phyloP scores from a whole-genome alignment of 1,139 yeast genomes.

The Suhomyces bokatorum region DNA sequence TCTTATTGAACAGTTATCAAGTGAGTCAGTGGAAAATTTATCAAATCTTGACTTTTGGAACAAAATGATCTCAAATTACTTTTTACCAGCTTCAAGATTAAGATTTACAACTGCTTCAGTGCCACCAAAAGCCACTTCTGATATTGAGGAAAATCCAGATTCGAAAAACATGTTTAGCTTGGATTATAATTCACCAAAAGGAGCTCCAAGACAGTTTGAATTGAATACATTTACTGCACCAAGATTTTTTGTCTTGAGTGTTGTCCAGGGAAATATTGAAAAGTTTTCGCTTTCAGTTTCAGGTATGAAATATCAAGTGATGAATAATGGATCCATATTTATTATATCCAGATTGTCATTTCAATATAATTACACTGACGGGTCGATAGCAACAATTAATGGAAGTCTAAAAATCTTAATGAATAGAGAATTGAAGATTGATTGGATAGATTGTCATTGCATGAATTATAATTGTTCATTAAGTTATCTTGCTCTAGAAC shows the following conservation, averaged over 20 bases:
- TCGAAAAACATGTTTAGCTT: constrained; percentile 10
- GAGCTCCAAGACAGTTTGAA: constrained; percentile 54
- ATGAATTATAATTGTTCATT: constrained; percentile 31
- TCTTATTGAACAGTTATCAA: constrained; percentile 38
- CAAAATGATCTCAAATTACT: constrained; percentile 35
- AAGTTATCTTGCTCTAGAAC: constrained; percentile 28
- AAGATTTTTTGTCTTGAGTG: constrained; percentile 55
- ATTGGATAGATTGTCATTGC: constrained; percentile 66
- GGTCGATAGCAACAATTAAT: constrained; percentile 60
- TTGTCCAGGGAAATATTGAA: constrained; percentile 51
- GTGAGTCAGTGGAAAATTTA: constrained; percentile 33
- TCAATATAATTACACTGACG: constrained; percentile 63
- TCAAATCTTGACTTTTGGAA: constrained; percentile 41
- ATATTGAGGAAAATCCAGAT: constrained; percentile 9
- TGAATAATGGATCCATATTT: constrained; percentile 65
- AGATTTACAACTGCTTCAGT: constrained; percentile 27
- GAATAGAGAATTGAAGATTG: constrained; percentile 63
- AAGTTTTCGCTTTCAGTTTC: constrained; percentile 61
- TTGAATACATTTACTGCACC: constrained; percentile 69
- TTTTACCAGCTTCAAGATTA: constrained; percentile 32
- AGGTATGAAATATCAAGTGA: constrained; percentile 63
- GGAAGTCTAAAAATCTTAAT: constrained; percentile 63
- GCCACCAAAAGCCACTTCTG: constrained; percentile 1
- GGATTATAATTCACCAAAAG: constrained; percentile 12
- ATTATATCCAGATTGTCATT: constrained; percentile 59